These are phyloP conservation scores for Rhizopogon vinicolor DNA, from an alignment of 768 basidiomycete genomes.

Conservation along the genomic window DNA sequence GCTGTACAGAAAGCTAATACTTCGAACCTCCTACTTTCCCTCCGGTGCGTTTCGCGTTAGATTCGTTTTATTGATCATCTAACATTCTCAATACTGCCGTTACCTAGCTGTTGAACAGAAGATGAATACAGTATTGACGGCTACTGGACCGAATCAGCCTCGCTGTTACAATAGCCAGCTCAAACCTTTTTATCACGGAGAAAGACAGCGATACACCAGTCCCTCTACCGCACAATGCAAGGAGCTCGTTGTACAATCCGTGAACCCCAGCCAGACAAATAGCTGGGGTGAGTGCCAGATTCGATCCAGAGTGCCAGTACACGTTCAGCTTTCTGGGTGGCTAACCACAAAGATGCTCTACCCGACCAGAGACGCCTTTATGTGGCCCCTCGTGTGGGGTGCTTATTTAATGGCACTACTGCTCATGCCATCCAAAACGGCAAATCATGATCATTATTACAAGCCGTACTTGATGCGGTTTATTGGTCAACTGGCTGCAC, in stretches of 20 bases:
- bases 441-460: constrained; percentile 7
- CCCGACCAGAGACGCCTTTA: background rate
- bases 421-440: constrained; percentile 7
- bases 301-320: background rate
- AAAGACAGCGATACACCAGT: constrained; percentile 18
- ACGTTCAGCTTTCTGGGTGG: constrained; percentile 15
- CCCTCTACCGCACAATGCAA: constrained; percentile 18
- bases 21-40: no score
- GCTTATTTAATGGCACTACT: constrained; percentile 13
- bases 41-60: background rate
- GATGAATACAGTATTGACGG: background rate
- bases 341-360: constrained; percentile 4
- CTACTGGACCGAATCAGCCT: background rate
- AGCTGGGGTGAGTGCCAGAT: background rate
- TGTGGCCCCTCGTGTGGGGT: constrained; percentile 14
- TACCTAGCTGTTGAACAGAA: background rate
- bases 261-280: constrained; percentile 5
- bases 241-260: constrained; percentile 18
- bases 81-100: background rate
- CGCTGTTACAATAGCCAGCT: constrained; percentile 16
- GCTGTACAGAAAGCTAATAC: background rate
- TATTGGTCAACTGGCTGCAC: constrained; percentile 17
- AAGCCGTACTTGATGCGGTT: constrained; percentile 14
- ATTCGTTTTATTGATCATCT: no score
- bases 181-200: constrained; percentile 9